phyloP scores from a whole-genome alignment of 1,284 basidiomycete species.

The Chondrostereum purpureum region DNA sequence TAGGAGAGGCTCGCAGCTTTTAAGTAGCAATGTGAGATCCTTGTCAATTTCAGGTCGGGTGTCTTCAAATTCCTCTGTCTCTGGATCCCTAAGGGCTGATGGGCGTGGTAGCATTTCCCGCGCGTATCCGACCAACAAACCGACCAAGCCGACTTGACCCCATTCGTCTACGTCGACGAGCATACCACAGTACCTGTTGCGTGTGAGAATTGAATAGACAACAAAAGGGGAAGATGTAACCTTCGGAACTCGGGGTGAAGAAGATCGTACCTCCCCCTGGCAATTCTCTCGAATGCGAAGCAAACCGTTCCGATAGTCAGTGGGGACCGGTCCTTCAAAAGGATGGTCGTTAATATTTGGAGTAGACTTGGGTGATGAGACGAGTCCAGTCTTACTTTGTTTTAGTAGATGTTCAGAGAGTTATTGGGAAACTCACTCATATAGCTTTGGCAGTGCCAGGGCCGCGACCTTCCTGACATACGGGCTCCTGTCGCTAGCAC shows the following conservation, averaged over 20 bases:
- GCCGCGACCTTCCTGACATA: slow-evolving; percentile 93
- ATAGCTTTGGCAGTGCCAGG: slow-evolving; percentile 82
- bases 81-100: slow-evolving; percentile 22
- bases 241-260: slow-evolving; percentile 86
- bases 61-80: slow-evolving; percentile 11
- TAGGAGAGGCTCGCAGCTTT: slow-evolving; percentile 69
- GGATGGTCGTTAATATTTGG: slow-evolving; percentile 57
- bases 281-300: slow-evolving; percentile 79
- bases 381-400: slow-evolving; percentile 75
- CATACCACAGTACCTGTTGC: slow-evolving; percentile 52
- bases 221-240: too few species aligned
- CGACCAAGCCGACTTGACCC: slow-evolving; percentile 83
- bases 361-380: slow-evolving; percentile 69
- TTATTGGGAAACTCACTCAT: slow-evolving; percentile 76
- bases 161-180: slow-evolving; percentile 93
- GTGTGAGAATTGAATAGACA: too few species aligned
- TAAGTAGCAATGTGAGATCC: slow-evolving; percentile 75
- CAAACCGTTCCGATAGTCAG: slow-evolving; percentile 85
- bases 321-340: slow-evolving; percentile 81
- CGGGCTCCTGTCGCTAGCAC: slow-evolving; percentile 84
- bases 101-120: slow-evolving; percentile 81
- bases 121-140: slow-evolving; percentile 79
- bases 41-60: slow-evolving; percentile 51
- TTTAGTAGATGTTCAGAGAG: too few species aligned
- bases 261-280: slow-evolving; percentile 79